Base-by-base conservation (phyloP, 352 stramenopile species). In the Globisporangium viniferum region DNA sequence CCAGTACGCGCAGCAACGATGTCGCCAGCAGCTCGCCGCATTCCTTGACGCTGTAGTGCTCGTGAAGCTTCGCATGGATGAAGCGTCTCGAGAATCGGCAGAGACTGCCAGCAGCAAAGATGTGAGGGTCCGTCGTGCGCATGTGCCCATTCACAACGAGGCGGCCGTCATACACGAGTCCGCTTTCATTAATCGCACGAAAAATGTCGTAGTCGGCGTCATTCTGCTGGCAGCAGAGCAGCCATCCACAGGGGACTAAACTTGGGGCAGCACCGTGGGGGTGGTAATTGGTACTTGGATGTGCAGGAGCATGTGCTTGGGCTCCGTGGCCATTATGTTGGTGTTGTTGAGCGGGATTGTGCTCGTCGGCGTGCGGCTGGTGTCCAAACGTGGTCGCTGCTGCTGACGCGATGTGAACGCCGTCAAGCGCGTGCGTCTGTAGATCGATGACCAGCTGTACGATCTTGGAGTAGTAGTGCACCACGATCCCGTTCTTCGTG, bases 121-220 rank as follows among this genome's bases (percentile, higher is more conserved):
- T 86, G 41, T 73, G 68, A 10, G 80, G 71, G 67, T 98, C 93
- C 0, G 89, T 90, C 31, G 93, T 98, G 31, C 81, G 79, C 78
- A 97, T 92, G 41, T 74, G 70, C 15, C 84, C 84, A 66, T 96
- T 91, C 24, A 98, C 92, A 36, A 98, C 92, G 33, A 98, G 81
- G 0, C 90, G 81, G 0, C 92, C 92, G 69, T 98, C 92, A 71
- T 97, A 98, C 24, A 98, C 92, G 36, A 98, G 82, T 7, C 92
- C 93, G 62, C 84, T 91, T 54, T 96, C 89, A 70, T 97, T 97
- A 57, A 97, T 90, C 10, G 91, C 91, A 5, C 81, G 81, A 69
- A 98, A 98, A 1, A 97, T 73, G 73, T 97, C 91, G 18, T 84
- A 79, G 71, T 97, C 89, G 14, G 90, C 82, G 68, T 97, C 92